phyloP scores from a whole-genome alignment of 2,329 filamentous ascomycete species.

The Pyricularia sp. region DNA sequence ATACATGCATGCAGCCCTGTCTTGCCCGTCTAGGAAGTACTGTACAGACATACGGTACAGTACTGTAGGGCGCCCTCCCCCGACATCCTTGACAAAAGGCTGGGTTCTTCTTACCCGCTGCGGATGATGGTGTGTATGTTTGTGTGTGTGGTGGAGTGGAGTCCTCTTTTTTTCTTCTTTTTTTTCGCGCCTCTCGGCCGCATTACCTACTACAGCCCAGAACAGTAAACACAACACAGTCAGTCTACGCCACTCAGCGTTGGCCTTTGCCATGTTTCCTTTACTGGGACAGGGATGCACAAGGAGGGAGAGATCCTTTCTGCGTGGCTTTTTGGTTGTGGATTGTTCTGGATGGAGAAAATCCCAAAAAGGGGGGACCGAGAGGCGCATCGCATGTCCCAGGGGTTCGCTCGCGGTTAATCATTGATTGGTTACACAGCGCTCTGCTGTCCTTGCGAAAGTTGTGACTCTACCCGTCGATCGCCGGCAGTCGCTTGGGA shows the following conservation, averaged over 20 bases:
- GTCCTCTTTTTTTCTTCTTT: no score
- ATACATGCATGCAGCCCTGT: not conserved
- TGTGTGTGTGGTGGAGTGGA: not conserved
- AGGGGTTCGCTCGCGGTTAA: not conserved
- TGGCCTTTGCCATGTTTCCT: not conserved
- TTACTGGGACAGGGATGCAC: not conserved
- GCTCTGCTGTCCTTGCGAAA: not conserved
- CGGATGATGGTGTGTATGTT: not conserved
- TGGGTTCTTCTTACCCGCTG: not conserved
- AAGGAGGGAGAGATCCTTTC: not conserved
- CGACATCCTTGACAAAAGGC: not conserved
- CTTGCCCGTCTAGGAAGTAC: no score
- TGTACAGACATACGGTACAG: no score
- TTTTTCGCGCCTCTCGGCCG: not conserved
- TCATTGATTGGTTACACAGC: not conserved
- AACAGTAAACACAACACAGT: no score
- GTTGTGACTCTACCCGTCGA: not conserved
- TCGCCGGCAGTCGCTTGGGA: not conserved
- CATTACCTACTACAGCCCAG: not conserved
- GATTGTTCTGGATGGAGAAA: not conserved
- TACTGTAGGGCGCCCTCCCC: no score
- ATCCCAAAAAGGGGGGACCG: not conserved
- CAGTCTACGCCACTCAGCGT: not conserved
- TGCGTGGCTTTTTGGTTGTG: not conserved
- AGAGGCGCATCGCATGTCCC: not conserved